These are phyloP conservation scores for Physcomitrellopsis africana DNA, from an alignment of 225 moss, liverwort and hornwort species.

Conservation along the genomic window DNA sequence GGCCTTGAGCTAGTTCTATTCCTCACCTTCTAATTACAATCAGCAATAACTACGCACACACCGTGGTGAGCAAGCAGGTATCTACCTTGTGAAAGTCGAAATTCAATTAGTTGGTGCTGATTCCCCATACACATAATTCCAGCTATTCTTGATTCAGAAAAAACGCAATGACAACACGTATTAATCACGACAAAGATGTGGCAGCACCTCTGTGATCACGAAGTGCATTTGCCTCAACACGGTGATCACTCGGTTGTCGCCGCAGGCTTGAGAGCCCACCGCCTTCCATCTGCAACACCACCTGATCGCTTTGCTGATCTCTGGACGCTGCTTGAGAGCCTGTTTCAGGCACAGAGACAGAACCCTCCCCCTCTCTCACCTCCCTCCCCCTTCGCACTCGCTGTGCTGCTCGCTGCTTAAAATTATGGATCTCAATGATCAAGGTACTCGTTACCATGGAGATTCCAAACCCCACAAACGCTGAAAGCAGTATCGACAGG, in stretches of 20 bases:
- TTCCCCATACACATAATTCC: neutral
- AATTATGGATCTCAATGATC: slow-evolving; percentile 42
- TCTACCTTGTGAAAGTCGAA: neutral
- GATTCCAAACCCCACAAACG: slow-evolving; percentile 47
- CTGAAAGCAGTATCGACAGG: slow-evolving; percentile 42
- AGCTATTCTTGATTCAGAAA: neutral
- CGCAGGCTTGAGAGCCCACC: slow-evolving; percentile 26
- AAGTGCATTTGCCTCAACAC: neutral
- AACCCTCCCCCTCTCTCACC: neutral
- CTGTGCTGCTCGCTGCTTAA: slow-evolving; percentile 29
- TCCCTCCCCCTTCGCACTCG: slow-evolving; percentile 6
- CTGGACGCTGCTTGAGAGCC: neutral
- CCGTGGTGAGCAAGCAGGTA: slow-evolving; percentile 4
- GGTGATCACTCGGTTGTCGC: neutral
- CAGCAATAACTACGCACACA: neutral
- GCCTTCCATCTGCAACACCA: slow-evolving; percentile 29
- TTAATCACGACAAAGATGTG: neutral
- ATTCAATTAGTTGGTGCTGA: too few species aligned
- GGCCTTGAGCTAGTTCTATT: neutral
- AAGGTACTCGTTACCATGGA: slow-evolving; percentile 48
- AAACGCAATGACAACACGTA: too few species aligned
- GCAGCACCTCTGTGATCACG: neutral
- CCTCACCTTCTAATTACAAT: neutral
- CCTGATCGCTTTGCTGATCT: slow-evolving; percentile 7
- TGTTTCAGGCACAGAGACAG: neutral